phyloP scores from a whole-genome alignment of 2,329 filamentous ascomycete genomes.

The Moelleriella libera region DNA sequence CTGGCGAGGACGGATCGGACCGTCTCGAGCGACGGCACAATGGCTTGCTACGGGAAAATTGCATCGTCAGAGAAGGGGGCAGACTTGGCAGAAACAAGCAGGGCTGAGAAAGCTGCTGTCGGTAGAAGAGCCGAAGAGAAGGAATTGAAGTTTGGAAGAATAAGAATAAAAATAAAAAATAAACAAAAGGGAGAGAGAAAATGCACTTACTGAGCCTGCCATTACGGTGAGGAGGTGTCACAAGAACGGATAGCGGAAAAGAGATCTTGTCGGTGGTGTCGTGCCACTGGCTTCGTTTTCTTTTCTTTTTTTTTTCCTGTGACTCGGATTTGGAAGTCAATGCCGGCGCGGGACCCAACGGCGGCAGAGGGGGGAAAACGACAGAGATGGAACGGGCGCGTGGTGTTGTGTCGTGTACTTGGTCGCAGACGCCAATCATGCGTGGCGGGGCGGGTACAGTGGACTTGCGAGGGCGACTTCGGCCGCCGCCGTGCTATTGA shows the following conservation, averaged over 20 bases:
- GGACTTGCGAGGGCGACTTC: neutral
- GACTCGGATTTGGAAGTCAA: no score
- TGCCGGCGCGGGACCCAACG: no score
- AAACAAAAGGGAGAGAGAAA: neutral
- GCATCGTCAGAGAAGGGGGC: neutral
- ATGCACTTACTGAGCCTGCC: slow-evolving; percentile 14
- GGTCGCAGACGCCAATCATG: neutral
- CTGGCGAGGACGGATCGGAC: slow-evolving; percentile 26
- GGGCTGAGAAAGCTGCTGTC: no score
- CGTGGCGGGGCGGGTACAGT: neutral
- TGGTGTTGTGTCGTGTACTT: neutral
- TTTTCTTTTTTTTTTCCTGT: no score
- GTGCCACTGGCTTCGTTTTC: neutral
- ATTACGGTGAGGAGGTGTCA: slow-evolving; percentile 6
- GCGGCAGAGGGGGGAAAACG: no score
- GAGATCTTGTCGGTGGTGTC: neutral
- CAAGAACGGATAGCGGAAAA: no score
- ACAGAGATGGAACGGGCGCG: no score
- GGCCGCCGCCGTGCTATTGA: neutral
- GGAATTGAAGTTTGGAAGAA: neutral
- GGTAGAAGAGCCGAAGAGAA: neutral
- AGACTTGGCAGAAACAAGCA: neutral
- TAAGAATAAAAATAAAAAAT: neutral
- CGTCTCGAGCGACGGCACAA: slow-evolving; percentile 31
- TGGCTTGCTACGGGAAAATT: slow-evolving; percentile 16